Conservation (phyloP, 2,329 filamentous ascomycete species). For the Knoxdaviesia capensis region DNA sequence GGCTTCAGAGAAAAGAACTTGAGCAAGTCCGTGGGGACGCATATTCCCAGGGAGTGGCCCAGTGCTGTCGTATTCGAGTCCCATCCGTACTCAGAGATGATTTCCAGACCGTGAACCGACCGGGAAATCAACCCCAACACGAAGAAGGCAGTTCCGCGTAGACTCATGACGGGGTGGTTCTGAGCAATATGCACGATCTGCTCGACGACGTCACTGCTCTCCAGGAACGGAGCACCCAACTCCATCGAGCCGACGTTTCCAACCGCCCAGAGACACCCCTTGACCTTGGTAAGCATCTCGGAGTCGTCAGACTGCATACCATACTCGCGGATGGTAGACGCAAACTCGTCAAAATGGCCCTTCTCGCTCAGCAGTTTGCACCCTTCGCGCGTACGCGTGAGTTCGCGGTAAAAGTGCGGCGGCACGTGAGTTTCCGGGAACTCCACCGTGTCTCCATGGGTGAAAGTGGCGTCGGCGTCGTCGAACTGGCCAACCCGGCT, state of each 20-base stretch:
- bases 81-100: constrained; percentile 79
- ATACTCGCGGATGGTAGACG: constrained; percentile 68
- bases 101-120: constrained; percentile 80
- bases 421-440: constrained; percentile 52
- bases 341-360: constrained; percentile 91
- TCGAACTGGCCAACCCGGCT: constrained; percentile 38
- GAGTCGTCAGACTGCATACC: constrained; percentile 68
- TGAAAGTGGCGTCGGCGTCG: constrained; percentile 23
- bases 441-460: constrained; percentile 20
- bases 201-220: constrained; percentile 72
- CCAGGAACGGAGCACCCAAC: constrained; percentile 81
- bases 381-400: constrained; percentile 81
- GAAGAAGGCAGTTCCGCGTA: constrained; percentile 91
- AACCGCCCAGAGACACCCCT: constrained; percentile 92
- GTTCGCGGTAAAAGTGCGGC: constrained; percentile 93
- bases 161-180: constrained; percentile 69
- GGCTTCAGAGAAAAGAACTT: constrained; percentile 55
- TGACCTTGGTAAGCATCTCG: constrained; percentile 80
- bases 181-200: constrained; percentile 81
- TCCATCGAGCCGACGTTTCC: constrained; percentile 98
- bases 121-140: constrained; percentile 83
- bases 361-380: constrained; percentile 80
- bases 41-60: constrained; percentile 71
- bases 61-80: constrained; percentile 71
- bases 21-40: constrained; percentile 59